A percentile compares a stretch with the other conserved stretches of the same genome.
These are phyloP conservation scores for Teunomyces panamensis DNA, from an alignment of 805 yeast species.

Conservation along the genomic window DNA sequence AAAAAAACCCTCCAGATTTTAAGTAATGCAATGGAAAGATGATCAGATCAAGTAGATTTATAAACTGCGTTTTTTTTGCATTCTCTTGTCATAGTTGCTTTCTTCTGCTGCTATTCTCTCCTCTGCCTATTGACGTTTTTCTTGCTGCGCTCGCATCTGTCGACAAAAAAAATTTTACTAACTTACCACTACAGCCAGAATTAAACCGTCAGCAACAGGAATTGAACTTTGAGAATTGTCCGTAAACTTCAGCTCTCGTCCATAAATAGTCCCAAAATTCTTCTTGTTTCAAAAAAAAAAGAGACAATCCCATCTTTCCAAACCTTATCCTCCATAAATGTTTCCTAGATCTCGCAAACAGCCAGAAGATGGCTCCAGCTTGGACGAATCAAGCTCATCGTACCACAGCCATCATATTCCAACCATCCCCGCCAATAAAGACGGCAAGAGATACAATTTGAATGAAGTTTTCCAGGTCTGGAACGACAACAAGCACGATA, in stretches of 20 bases:
- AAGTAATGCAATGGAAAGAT: too few relatives aligned
- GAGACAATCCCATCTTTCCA: not conserved
- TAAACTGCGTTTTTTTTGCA: too few relatives aligned
- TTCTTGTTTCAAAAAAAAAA: not conserved
- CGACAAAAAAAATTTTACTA: slow-evolving; percentile 2
- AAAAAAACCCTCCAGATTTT: too few relatives aligned
- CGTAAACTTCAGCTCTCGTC: not conserved
- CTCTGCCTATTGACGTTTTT: too few relatives aligned
- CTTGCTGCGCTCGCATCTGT: slow-evolving; percentile 1
- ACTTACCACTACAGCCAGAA: not conserved
- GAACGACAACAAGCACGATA: slow-evolving; percentile 30
- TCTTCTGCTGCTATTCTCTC: too few relatives aligned
- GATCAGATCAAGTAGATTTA: too few relatives aligned
- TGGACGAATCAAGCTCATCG: not conserved
- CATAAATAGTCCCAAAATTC: too few relatives aligned
- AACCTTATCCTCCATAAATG: not conserved
- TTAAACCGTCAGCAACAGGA: not conserved
- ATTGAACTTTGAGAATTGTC: not conserved
- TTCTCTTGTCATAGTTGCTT: too few relatives aligned
- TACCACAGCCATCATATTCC: not conserved
- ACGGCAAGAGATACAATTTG: slow-evolving; percentile 45
- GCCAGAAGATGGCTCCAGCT: not conserved
- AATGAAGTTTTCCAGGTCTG: slow-evolving; percentile 55
- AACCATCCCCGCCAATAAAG: slow-evolving; percentile 35
- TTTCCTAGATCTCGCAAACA: slow-evolving; percentile 1